Evolutionary conservation across 768 basidiomycete genomes (phyloP).

Genomic region (Pulveroboletus sp.): DNA sequence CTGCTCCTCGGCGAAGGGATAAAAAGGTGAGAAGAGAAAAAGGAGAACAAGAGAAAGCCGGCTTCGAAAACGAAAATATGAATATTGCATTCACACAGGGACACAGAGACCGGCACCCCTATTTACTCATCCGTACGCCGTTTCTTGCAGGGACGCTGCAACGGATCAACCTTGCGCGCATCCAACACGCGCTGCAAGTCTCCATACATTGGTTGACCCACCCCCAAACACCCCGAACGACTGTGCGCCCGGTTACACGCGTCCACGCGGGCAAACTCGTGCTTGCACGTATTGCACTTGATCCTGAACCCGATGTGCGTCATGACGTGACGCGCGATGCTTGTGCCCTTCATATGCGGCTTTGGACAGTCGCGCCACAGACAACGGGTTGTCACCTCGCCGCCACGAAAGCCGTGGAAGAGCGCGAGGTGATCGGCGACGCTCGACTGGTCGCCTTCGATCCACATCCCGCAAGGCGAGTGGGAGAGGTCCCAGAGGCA

Average conservation of each 20-base stretch:
- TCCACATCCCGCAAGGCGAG: conserved; percentile 30
- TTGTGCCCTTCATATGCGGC: conserved; percentile 30
- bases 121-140: conserved; percentile 25
- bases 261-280: conserved; percentile 31
- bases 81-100: too few relatives aligned
- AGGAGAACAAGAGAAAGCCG: neutral
- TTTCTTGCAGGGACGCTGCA: conserved; percentile 25
- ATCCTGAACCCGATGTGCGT: conserved; percentile 30
- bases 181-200: conserved; percentile 25
- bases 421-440: conserved; percentile 31
- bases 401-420: conserved; percentile 29
- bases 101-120: too few relatives aligned
- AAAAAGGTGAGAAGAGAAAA: neutral
- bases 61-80: conserved; percentile 6
- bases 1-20: neutral
- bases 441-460: conserved; percentile 31
- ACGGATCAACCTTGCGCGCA: conserved; percentile 23
- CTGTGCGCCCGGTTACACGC: conserved; percentile 33
- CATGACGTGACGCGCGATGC: conserved; percentile 31
- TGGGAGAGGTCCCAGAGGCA: conserved; percentile 26
- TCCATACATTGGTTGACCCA: conserved; percentile 29
- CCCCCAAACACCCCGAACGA: conserved; percentile 28
- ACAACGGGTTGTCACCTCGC: conserved; percentile 29
- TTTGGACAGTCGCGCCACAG: conserved; percentile 28
- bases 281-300: conserved; percentile 27